Evolutionary conservation across 352 stramenopile genomes (phyloP).

Genomic region (Pythium diclinum): DNA sequence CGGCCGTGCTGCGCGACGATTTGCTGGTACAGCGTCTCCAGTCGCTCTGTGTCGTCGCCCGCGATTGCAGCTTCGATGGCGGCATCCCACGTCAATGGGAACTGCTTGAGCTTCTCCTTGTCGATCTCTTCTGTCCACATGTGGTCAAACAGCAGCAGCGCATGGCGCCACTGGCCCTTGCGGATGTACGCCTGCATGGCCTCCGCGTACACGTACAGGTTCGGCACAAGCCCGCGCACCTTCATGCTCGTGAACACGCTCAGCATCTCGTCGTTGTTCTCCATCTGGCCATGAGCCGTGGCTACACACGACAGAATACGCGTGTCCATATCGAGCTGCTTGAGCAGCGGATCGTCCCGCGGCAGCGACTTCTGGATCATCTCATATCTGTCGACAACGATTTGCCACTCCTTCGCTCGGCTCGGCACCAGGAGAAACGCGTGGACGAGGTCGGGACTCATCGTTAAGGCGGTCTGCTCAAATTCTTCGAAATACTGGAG

Average conservation of each 20-base stretch:
- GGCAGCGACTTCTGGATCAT: constrained; percentile 8
- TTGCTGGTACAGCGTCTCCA: constrained; percentile 40
- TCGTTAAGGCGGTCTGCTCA: constrained; percentile 13
- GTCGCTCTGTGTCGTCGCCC: constrained; percentile 46
- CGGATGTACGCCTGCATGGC: constrained; percentile 67
- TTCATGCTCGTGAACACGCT: constrained; percentile 73
- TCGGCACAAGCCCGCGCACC: constrained; percentile 56
- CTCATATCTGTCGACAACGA: constrained; percentile 39
- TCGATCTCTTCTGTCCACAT: constrained; percentile 51
- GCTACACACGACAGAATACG: constrained; percentile 65
- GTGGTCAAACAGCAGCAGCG: constrained; percentile 74
- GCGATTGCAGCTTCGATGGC: constrained; percentile 48
- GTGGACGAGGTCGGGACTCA: constrained; percentile 31
- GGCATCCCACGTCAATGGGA: constrained; percentile 63
- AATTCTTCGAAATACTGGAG: constrained; percentile 49
- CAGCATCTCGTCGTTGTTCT: constrained; percentile 50
- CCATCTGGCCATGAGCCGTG: constrained; percentile 46
- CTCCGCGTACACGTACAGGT: constrained; percentile 68
- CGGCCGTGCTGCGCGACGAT: constrained; percentile 37
- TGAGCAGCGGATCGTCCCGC: constrained; percentile 2
- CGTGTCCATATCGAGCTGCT: constrained; percentile 43
- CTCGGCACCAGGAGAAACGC: constrained; percentile 33
- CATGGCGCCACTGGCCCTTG: constrained; percentile 60
- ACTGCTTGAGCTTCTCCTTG: constrained; percentile 30
- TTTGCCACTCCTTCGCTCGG: constrained; percentile 39